Evolutionary conservation across 2,329 filamentous ascomycete species (phyloP).

Genomic region (Penicillium sp.): DNA sequence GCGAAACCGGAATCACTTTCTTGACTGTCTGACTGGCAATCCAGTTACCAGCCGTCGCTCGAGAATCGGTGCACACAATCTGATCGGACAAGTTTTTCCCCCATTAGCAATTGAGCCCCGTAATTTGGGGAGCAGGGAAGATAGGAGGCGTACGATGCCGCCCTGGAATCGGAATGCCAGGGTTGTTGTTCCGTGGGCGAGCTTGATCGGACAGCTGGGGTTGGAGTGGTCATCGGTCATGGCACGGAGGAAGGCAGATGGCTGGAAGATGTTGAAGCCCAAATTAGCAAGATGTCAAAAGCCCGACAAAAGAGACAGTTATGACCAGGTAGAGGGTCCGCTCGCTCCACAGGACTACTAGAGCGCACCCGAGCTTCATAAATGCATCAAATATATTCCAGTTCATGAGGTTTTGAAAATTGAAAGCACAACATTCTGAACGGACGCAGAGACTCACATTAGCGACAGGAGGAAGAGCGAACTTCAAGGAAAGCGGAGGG

Average conservation of each 20-base stretch:
- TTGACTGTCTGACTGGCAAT: conserved; percentile 99
- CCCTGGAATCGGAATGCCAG: conserved; percentile 97
- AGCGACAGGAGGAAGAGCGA: conserved; percentile 87
- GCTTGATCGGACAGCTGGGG: conserved; percentile 96
- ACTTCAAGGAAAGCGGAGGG: conserved; percentile 80
- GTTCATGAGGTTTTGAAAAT: too few species aligned
- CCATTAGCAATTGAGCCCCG: too few species aligned
- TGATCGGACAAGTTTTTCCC: conserved; percentile 6
- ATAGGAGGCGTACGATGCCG: conserved; percentile 58
- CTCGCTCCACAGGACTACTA: conserved; percentile 5
- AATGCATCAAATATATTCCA: neutral
- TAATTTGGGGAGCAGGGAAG: neutral
- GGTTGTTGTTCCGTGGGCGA: conserved; percentile 97
- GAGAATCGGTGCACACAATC: conserved; percentile 94
- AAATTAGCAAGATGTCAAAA: conserved; percentile 3
- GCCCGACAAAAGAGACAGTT: neutral
- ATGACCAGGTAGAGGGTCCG: conserved; percentile 3
- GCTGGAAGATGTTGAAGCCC: conserved; percentile 46
- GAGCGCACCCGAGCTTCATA: neutral
- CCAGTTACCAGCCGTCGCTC: conserved; percentile 96
- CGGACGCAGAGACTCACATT: conserved; percentile 55
- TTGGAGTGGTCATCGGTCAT: conserved; percentile 97
- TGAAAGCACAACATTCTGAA: too few species aligned
- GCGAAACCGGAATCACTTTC: conserved; percentile 72
- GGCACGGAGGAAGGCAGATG: conserved; percentile 89